Percentiles rank a stretch among this genome's conserved stretches.
These are phyloP conservation scores for Hypoxylon crocopeplum DNA, from an alignment of 495 filamentous ascomycete genomes.

Conservation along the genomic window DNA sequence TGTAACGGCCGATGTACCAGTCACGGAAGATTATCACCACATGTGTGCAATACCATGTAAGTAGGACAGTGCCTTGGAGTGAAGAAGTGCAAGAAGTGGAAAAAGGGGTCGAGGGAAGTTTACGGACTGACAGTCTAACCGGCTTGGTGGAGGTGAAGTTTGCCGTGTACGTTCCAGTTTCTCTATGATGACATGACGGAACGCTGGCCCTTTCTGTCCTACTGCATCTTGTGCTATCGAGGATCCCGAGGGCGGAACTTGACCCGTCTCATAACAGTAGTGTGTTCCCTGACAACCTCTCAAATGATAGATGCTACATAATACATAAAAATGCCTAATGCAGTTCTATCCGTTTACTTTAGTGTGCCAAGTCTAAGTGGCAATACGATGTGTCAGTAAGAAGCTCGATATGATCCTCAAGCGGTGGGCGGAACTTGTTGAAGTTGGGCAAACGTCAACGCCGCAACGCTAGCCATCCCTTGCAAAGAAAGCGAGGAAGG, in stretches of 20 bases:
- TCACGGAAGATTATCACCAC: too few relatives aligned
- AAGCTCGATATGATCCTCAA: background rate
- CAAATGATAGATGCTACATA: background rate
- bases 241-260: too few relatives aligned
- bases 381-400: background rate
- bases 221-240: too few relatives aligned
- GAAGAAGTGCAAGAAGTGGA: constrained; percentile 15
- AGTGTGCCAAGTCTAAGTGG: constrained; percentile 4
- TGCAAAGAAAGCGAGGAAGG: too few relatives aligned
- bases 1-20: background rate
- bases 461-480: too few relatives aligned
- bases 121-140: background rate
- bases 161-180: too few relatives aligned
- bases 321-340: background rate
- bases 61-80: too few relatives aligned
- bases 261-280: background rate
- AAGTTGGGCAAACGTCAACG: background rate
- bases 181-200: too few relatives aligned
- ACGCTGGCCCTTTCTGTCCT: background rate
- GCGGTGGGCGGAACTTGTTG: background rate
- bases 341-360: background rate
- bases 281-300: background rate
- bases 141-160: background rate
- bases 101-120: constrained; percentile 4
- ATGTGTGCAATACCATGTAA: background rate